These are phyloP conservation scores for Psilocybe azurescens DNA, from an alignment of 768 basidiomycete genomes.

Conservation along the genomic window DNA sequence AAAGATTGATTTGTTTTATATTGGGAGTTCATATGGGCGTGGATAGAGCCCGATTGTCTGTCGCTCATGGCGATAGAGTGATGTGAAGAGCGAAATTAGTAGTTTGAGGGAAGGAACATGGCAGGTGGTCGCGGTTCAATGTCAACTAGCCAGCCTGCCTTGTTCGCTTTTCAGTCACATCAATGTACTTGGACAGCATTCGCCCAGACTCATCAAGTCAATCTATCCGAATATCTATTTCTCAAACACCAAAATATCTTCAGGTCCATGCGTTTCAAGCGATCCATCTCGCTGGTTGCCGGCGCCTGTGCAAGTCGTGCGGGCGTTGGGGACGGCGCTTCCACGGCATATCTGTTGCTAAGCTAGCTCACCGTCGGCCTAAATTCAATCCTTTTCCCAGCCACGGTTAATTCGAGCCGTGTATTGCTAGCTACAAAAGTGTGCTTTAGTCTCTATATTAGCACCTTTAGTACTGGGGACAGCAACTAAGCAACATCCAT, in stretches of 20 bases:
- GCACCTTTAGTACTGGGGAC: too few species aligned
- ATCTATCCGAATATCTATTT: neutral
- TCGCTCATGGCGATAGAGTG: constrained; percentile 23
- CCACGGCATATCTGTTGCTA: neutral
- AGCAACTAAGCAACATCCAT: too few species aligned
- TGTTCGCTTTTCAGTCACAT: neutral
- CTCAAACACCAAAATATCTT: neutral
- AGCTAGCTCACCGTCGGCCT: too few species aligned
- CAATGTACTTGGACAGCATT: neutral
- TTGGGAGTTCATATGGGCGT: constrained; percentile 8
- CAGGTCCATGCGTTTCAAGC: neutral
- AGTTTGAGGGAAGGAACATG: constrained; percentile 1
- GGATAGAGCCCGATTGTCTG: neutral
- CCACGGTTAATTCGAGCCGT: too few species aligned
- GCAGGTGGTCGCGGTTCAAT: neutral
- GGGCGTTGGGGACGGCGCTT: neutral
- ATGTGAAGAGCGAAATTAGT: constrained; percentile 13
- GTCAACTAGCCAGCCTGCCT: neutral
- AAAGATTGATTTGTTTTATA: constrained; percentile 25
- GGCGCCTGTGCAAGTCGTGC: neutral
- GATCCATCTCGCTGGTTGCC: neutral
- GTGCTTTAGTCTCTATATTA: too few species aligned
- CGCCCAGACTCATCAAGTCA: neutral
- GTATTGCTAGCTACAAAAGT: too few species aligned
- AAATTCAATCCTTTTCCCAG: too few species aligned